Evolutionary conservation across 179 eudicot species (phyloP).

Genomic region (Heliamphora pulchella): DNA sequence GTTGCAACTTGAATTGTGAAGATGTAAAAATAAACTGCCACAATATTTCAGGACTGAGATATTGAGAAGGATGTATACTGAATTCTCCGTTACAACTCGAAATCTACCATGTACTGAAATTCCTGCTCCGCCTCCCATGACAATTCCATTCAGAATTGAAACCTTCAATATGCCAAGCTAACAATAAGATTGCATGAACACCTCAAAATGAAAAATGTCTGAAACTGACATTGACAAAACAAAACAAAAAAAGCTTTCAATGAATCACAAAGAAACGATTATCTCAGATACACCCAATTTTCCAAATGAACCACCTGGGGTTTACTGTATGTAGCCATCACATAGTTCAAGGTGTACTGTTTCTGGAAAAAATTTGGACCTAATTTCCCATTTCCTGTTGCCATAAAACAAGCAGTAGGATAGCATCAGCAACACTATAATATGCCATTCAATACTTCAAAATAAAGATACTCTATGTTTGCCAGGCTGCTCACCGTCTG

Average conservation of each 20-base stretch:
- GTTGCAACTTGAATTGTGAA: background rate
- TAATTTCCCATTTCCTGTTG: slow-evolving; percentile 62
- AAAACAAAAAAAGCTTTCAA: background rate
- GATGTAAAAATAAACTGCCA: background rate
- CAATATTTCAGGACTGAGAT: background rate
- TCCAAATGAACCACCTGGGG: slow-evolving; percentile 53
- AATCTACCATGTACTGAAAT: slow-evolving; percentile 81
- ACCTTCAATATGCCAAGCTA: slow-evolving; percentile 39
- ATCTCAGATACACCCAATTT: slow-evolving; percentile 36
- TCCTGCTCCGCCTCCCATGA: slow-evolving; percentile 95
- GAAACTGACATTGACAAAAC: slow-evolving; percentile 50
- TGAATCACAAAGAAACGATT: background rate
- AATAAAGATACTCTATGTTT: background rate
- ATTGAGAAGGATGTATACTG: slow-evolving; percentile 35
- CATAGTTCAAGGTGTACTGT: slow-evolving; percentile 59
- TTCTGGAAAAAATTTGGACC: slow-evolving; percentile 55
- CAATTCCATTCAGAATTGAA: slow-evolving; percentile 80
- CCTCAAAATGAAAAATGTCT: slow-evolving; percentile 25
- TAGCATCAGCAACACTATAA: background rate
- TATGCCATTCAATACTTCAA: background rate
- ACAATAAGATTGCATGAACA: slow-evolving; percentile 1
- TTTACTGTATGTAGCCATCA: slow-evolving; percentile 77
- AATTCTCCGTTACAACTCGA: slow-evolving; percentile 81
- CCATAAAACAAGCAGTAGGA: slow-evolving; percentile 14
- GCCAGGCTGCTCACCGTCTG: background rate